Evolutionary conservation across 208 protist genomes (phyloP), one percentile per base, ranked within the genome.

Genomic region (Leishmania turanica): DNA sequence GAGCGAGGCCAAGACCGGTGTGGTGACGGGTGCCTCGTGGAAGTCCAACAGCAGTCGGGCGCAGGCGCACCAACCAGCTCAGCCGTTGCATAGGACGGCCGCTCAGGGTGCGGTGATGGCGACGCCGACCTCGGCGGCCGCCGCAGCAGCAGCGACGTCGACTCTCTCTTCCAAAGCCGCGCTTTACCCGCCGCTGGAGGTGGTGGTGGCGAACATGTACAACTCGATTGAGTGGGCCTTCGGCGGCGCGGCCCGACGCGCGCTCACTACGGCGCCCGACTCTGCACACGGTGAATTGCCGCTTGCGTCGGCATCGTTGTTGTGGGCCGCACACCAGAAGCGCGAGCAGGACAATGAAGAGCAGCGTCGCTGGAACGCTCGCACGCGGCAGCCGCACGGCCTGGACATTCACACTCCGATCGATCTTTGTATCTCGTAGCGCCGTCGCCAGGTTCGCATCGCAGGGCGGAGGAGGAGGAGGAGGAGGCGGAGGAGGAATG

Each of bases 151-250:
- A 19, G 13, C 70, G n/a, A 9, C 47, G 47, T 19, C 47, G 47
- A 37, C 70, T 56, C 27, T 17, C 70, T 75, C 47, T 56, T 8
- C 72, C 49, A 27, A 54, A 31, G 4, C 56, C 0, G 49, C 17
- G 24, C 79, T 47, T 19, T 13, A 42, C 19, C 74, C 47, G 21
- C 71, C 58, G 9, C 64, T 87, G 37, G 79, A 83, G 75, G 78
- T 87, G 65, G 79, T 87, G 21, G 79, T 87, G 31, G 68, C 79
- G 54, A 83, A 58, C 40, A 45, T 66, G 15, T 87, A 87, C 75
- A 81, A 81, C 79, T 37, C 83, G 42, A 51, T 80, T 60, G 79
- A 87, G 79, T 87, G 83, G 75, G 75, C 75, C 40, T 81, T 83
- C 47, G 79, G 68, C 0, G 78, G 78, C 3, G 83, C 76, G 70